A percentile compares a stretch with the other conserved stretches of the same genome.
Evolutionary conservation across 768 basidiomycete species (phyloP).

Genomic region (Suillus spraguei): DNA sequence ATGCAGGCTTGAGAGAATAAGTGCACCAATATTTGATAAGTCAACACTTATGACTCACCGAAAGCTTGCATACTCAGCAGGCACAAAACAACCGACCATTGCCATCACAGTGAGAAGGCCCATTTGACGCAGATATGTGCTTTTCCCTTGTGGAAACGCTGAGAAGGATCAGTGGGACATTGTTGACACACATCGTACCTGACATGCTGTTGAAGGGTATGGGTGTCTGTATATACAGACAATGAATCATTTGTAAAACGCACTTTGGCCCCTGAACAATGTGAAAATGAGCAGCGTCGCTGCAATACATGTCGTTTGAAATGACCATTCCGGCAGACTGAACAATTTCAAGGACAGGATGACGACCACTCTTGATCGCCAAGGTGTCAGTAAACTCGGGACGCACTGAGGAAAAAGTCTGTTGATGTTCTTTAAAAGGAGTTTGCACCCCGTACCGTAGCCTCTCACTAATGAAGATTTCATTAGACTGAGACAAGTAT

Average conservation of each 20-base stretch:
- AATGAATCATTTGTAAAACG: conserved; percentile 26
- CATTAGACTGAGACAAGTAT: conserved; percentile 1
- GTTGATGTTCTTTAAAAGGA: background rate
- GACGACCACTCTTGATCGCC: conserved; percentile 86
- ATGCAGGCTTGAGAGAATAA: conserved; percentile 56
- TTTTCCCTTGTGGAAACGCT: conserved; percentile 64
- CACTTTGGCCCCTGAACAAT: conserved; percentile 92
- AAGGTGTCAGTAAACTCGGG: conserved; percentile 91
- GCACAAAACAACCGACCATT: conserved; percentile 90
- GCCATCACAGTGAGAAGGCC: conserved; percentile 85
- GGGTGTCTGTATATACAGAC: background rate
- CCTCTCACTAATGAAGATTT: conserved; percentile 41
- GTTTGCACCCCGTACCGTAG: conserved; percentile 40
- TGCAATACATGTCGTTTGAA: conserved; percentile 90
- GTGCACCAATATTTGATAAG: background rate
- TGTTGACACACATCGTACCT: conserved; percentile 33
- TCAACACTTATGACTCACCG: conserved; percentile 42
- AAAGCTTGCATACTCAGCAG: conserved; percentile 93
- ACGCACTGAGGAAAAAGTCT: conserved; percentile 53
- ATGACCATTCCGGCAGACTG: conserved; percentile 71
- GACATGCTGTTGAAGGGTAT: conserved; percentile 54
- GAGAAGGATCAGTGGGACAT: background rate
- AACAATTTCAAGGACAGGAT: conserved; percentile 82
- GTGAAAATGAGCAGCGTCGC: conserved; percentile 83
- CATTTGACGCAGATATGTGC: conserved; percentile 89